phyloP scores from a whole-genome alignment of 2,329 filamentous ascomycete genomes.

The Trichoderma lentiforme region DNA sequence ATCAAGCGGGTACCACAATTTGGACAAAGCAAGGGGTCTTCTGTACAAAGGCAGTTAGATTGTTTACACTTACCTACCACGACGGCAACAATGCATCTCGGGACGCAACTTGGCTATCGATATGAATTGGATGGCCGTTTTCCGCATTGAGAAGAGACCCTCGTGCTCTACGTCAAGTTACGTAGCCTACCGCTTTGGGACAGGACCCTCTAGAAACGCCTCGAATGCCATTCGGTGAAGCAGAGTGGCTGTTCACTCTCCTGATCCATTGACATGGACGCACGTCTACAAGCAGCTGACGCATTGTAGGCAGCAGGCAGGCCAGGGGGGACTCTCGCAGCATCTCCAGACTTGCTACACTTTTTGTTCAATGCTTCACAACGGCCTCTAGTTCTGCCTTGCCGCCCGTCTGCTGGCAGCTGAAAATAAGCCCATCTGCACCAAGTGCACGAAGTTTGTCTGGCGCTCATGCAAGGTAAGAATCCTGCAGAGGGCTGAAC shows the following conservation, averaged over 20 bases:
- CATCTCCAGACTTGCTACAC: not conserved
- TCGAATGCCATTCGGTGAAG: not conserved
- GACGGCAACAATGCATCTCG: not conserved
- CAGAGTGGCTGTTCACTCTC: not conserved
- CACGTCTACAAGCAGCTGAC: not conserved
- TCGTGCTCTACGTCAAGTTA: not conserved
- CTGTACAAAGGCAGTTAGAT: not conserved
- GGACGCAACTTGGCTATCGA: not conserved
- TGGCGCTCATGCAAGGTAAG: not conserved
- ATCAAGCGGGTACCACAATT: not conserved
- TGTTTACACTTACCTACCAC: too few relatives aligned
- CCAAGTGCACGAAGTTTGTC: not conserved
- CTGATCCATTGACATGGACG: not conserved
- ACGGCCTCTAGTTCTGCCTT: not conserved
- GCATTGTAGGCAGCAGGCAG: not conserved
- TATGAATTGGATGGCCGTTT: not conserved
- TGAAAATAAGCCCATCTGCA: not conserved
- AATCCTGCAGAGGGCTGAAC: conserved; percentile 10
- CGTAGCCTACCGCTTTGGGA: not conserved
- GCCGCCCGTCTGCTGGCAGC: not conserved
- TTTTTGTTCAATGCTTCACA: not conserved
- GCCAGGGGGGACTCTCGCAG: not conserved
- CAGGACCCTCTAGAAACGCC: not conserved
- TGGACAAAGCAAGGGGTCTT: not conserved
- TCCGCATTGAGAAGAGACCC: not conserved